phyloP scores from a whole-genome alignment of 1,284 basidiomycete species.

The Rhodotorula sp. region DNA sequence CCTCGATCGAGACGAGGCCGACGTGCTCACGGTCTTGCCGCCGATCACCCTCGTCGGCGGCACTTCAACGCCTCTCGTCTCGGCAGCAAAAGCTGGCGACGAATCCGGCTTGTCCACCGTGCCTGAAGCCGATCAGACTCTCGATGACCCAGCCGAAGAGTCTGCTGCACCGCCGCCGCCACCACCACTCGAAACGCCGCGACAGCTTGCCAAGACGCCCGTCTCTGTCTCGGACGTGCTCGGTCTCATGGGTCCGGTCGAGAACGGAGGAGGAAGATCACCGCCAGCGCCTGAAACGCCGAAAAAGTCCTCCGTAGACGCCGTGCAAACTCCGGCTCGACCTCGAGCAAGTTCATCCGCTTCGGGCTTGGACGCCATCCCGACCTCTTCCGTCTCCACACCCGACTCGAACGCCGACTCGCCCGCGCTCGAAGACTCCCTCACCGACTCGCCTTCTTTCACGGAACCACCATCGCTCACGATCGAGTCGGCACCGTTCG shows the following conservation, averaged over 20 bases:
- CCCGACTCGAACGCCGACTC: slow-evolving; percentile 1
- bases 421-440: slow-evolving; percentile 5
- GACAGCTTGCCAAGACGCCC: slow-evolving; percentile 8
- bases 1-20: slow-evolving; percentile 29
- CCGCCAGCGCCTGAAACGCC: not conserved
- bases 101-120: not conserved
- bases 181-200: slow-evolving; percentile 3
- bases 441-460: not conserved
- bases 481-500: slow-evolving; percentile 22
- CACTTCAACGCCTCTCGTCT: not conserved
- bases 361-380: not conserved
- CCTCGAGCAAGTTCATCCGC: too few species aligned
- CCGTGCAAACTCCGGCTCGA: not conserved
- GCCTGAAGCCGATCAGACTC: not conserved
- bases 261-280: not conserved
- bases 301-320: not conserved
- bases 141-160: not conserved
- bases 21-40: slow-evolving; percentile 39
- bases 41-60: slow-evolving; percentile 32
- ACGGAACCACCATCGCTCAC: slow-evolving; percentile 15
- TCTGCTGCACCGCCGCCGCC: not conserved
- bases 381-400: not conserved
- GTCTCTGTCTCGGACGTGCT: slow-evolving; percentile 24
- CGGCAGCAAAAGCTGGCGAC: not conserved
- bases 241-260: slow-evolving; percentile 8